Evolutionary conservation across 352 stramenopile species (phyloP), one percentile per base, ranked within the genome.

Genomic region (Phytophthora nicotianae): DNA sequence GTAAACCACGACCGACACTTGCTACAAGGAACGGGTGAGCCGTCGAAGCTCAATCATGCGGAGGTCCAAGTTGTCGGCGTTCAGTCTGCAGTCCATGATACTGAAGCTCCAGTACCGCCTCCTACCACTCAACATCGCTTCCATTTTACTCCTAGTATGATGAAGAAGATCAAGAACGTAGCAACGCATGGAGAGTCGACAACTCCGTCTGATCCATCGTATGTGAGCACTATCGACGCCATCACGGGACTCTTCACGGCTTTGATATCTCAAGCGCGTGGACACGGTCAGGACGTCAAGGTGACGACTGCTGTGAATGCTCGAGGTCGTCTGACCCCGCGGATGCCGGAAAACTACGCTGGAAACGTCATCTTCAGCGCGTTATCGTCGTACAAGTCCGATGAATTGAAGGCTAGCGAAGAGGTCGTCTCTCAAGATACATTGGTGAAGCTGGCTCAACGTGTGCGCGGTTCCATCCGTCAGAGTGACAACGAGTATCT

Each of bases 331-430:
- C 65, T 89, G 26, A 50, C 51, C 1, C 76, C 79, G 14, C 72
- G 67, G 6, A 43, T 89, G 13, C 75, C 79, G 1, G 13, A 6
- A 6, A 81, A 81, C 38, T 86, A 81, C 47, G 67, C 63, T 5
- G 79, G 74, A 17, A 89, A 89, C 55, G 74, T 74, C 24, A 77
- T 86, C 37, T 89, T 85, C 60, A 83, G 78, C 27, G 75, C 76
- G 0, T 29, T 85, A 1, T 83, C 76, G 1, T 54, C 41, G 2
- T 83, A 81, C 54, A 47, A 29, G 4, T 27, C 38, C 3, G 43
- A 33, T 1, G 79, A 88, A 20, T 48, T 86, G 3, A 23, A 58
- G 42, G 4, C 56, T 29, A 61, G 16, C 24, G 23, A 50, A 3
- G 45, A 21, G 16, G 7, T 45, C 0, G 49, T 65, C 4, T 60